phyloP scores from a whole-genome alignment of 192 early-diverging fungal species.

The Chytriomyces hyalinus region DNA sequence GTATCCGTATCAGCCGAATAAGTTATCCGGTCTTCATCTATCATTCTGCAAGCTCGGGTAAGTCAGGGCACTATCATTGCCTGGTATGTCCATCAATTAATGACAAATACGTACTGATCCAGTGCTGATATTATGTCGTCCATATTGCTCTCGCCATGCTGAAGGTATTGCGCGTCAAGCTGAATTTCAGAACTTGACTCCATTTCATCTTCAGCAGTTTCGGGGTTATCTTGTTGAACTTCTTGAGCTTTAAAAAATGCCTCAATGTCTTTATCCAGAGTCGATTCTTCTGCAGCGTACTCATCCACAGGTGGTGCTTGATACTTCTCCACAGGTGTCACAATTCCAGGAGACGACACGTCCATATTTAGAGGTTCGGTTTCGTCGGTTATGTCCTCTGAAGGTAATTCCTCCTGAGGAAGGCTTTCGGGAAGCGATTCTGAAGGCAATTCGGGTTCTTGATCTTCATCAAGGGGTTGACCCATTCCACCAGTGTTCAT shows the following conservation, averaged over 20 bases:
- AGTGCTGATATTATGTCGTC: background rate
- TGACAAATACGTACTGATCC: background rate
- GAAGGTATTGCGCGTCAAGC: slow-evolving; percentile 7
- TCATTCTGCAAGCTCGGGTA: no score
- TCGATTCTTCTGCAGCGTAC: slow-evolving; percentile 10
- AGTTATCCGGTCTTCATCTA: no score
- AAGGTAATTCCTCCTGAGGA: no score
- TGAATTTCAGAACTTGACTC: background rate
- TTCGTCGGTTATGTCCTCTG: background rate
- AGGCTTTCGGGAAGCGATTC: no score
- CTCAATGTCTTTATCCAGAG: slow-evolving; percentile 26
- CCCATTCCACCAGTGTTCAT: background rate
- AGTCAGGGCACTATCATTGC: background rate
- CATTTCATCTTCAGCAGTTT: background rate
- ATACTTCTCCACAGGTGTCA: background rate
- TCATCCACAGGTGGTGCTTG: background rate
- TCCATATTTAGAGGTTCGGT: background rate
- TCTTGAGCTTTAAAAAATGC: slow-evolving; percentile 24
- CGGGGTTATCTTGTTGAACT: background rate
- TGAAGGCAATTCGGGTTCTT: background rate
- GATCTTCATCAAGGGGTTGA: background rate
- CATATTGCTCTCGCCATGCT: slow-evolving; percentile 8
- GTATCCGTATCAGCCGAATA: no score
- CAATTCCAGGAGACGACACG: background rate
- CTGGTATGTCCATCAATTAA: background rate